Evolutionary conservation across 192 early-diverging fungal species (phyloP).

Genomic region (Coemansia sp.): DNA sequence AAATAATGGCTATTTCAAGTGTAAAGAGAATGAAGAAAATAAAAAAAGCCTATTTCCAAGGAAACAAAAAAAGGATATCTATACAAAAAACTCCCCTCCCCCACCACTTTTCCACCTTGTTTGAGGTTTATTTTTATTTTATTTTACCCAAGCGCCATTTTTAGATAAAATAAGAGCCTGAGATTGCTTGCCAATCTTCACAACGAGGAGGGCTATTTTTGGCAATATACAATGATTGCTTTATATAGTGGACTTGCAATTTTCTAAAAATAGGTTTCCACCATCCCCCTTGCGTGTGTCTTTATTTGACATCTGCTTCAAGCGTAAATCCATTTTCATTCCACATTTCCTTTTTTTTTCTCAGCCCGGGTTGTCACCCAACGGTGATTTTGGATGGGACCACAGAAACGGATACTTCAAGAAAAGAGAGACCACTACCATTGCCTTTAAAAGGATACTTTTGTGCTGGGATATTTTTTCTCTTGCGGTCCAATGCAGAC

Average conservation of each 20-base stretch:
- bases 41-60: constrained; percentile 1
- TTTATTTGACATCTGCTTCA: too few relatives aligned
- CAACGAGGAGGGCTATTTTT: too few relatives aligned
- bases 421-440: neutral
- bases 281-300: too few relatives aligned
- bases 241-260: too few relatives aligned
- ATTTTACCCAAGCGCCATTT: neutral
- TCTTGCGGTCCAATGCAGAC: neutral
- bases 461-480: too few relatives aligned
- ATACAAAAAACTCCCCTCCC: neutral
- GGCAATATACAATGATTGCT: too few relatives aligned
- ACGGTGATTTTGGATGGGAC: neutral
- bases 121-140: neutral
- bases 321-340: too few relatives aligned
- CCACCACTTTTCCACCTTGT: neutral
- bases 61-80: constrained; percentile 5
- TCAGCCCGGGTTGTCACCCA: neutral
- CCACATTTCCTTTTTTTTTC: neutral
- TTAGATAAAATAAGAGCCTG: neutral
- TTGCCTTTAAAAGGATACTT: too few relatives aligned
- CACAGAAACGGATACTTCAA: neutral
- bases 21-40: neutral
- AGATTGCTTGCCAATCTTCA: too few relatives aligned
- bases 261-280: too few relatives aligned
- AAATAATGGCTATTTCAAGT: neutral